These are phyloP conservation scores for Pleodorina starrii DNA, from an alignment of 139 green algal genomes.

Conservation along the genomic window DNA sequence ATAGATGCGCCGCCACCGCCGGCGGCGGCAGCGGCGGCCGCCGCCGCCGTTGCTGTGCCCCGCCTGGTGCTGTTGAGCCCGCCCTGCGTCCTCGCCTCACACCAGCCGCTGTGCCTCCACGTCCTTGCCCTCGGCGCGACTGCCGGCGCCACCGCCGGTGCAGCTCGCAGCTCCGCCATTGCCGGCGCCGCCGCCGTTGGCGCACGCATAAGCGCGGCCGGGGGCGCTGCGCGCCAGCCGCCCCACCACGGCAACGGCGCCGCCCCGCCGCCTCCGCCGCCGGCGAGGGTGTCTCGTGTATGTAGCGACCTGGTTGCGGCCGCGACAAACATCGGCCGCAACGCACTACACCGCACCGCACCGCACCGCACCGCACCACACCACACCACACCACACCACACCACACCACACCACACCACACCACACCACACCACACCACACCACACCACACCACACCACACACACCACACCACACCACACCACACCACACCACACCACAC, in stretches of 20 bases:
- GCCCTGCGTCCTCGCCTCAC: conserved; percentile 16
- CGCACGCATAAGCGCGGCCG: neutral
- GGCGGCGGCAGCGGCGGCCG: neutral
- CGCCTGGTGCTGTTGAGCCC: neutral
- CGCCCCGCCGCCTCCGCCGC: neutral
- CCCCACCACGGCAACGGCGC: neutral
- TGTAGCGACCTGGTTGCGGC: neutral
- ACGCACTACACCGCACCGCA: too few species aligned
- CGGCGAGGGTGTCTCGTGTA: neutral
- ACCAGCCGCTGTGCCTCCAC: neutral
- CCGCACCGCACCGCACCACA: too few species aligned
- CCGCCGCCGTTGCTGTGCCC: neutral
- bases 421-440: too few species aligned
- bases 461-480: too few species aligned
- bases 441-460: too few species aligned
- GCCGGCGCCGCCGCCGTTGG: neutral
- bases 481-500: too few species aligned
- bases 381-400: too few species aligned
- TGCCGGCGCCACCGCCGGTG: neutral
- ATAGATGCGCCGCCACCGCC: too few species aligned
- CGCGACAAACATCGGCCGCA: too few species aligned
- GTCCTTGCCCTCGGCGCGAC: neutral
- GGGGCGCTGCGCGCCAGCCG: neutral
- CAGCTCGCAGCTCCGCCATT: too few species aligned
- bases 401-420: too few species aligned